Base-by-base conservation (phyloP, 2,329 filamentous ascomycete genomes). In the Stylonectria norvegica region DNA sequence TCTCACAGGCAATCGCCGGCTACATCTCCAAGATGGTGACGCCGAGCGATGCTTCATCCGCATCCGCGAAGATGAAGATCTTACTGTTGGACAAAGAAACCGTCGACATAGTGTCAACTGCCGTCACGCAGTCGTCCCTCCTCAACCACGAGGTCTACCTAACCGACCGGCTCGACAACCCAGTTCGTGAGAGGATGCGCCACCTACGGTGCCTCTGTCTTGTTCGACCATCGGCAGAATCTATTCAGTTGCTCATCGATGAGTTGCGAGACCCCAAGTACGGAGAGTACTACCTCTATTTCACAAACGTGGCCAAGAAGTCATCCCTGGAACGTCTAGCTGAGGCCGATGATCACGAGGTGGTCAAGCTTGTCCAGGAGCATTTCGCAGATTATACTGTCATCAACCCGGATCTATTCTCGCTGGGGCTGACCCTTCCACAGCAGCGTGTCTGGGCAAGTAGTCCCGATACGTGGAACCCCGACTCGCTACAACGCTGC, bases 1-100 rank as follows among this genome's bases (percentile, higher is more conserved):
- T 97, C 59, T 86, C 94, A 48, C 86, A 94, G 64, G 88, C 90
- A 53, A 84, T 96, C 61, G 85, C 90, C 57, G 86, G 89, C 69
- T 98, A 98, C 74, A 85, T 98, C 75, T 85, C 85, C 65, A 95
- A 90, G 78, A 95, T 98, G 81, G 83, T 97, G 65, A 85, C 88
- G 52, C 58, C 64, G 31, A 50, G 57, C 15, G 89, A 95, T 68
- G 75, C 72, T 59, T 73, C 80, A 36, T 83, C 87, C 16, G 79
- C 80, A 36, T 83, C 87, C 16, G 79, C 87, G 29, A 97, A 96
- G 73, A 98, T 98, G 93, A 98, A 98, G 81, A 93, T 97, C 46
- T 72, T 98, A 42, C 73, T 98, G 49, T 74, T 98, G 55, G 93
- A 98, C 66, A 85, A 81, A 68, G 93, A 97, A 67, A 98, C 93